Percentiles rank a stretch among this genome's conserved stretches.
Conservation (phyloP, 768 basidiomycete genomes). For the Russula griseocarnosa region DNA sequence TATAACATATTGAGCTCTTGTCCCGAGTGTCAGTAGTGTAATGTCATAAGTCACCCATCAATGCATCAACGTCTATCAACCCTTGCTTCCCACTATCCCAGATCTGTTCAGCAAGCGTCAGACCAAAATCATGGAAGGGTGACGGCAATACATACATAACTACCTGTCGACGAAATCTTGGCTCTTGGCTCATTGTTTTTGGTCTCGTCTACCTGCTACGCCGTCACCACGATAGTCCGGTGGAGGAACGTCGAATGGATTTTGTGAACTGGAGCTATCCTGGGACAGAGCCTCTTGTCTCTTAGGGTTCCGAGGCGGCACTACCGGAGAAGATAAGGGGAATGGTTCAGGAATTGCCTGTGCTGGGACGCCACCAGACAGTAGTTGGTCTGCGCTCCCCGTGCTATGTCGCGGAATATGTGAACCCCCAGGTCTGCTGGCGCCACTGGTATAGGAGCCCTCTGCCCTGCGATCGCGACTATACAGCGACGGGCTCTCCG, state of each 20-base stretch:
- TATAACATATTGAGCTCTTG: neutral
- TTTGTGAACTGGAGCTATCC: neutral
- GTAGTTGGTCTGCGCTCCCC: conserved; percentile 58
- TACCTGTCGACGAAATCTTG: neutral
- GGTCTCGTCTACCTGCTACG: neutral
- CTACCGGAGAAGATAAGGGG: neutral
- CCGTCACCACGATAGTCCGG: conserved; percentile 6
- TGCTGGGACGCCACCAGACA: conserved; percentile 34
- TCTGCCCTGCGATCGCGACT: conserved; percentile 21
- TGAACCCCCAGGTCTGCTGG: conserved; percentile 30
- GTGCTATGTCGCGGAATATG: conserved; percentile 49
- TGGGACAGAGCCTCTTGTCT: neutral
- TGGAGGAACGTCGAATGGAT: neutral
- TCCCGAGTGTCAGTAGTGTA: neutral
- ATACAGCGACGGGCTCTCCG: conserved; percentile 45
- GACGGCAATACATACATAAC: conserved; percentile 1
- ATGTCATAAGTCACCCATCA: neutral
- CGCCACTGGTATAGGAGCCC: conserved; percentile 32
- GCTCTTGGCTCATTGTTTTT: conserved; percentile 8
- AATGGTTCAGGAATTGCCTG: neutral
- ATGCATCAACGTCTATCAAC: neutral
- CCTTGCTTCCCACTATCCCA: neutral
- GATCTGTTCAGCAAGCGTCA: conserved; percentile 7
- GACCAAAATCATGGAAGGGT: neutral
- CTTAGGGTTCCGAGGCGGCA: conserved; percentile 25